These are phyloP conservation scores for Boletus tomentosulus DNA, from an alignment of 768 basidiomycete genomes.

Conservation along the genomic window DNA sequence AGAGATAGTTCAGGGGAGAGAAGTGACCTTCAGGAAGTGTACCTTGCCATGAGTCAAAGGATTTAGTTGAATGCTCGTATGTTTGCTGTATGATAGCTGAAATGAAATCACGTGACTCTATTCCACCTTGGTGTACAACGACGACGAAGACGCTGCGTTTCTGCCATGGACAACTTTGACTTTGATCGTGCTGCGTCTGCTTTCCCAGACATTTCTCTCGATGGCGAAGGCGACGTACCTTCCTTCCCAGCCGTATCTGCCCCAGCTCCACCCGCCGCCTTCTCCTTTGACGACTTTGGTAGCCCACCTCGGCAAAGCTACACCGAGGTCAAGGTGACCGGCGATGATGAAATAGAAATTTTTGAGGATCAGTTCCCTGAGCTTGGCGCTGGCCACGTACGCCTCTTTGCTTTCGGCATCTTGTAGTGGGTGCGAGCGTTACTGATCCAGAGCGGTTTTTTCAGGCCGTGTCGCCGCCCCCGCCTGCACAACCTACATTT, in stretches of 20 bases:
- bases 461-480: constrained; percentile 33
- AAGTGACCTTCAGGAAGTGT: not conserved
- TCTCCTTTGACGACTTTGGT: constrained; percentile 68
- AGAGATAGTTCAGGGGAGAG: not conserved
- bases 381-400: constrained; percentile 50
- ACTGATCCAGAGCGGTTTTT: constrained; percentile 2
- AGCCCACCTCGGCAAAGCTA: constrained; percentile 37
- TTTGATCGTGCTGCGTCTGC: constrained; percentile 78
- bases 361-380: constrained; percentile 87
- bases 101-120: constrained; percentile 9
- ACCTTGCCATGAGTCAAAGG: not conserved
- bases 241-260: constrained; percentile 33
- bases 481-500: constrained; percentile 37
- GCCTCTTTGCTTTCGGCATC: constrained; percentile 7
- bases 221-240: constrained; percentile 57
- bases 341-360: constrained; percentile 79
- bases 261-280: constrained; percentile 38
- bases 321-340: constrained; percentile 74
- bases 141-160: not conserved
- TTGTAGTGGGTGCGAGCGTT: not conserved
- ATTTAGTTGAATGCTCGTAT: not conserved
- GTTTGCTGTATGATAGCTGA: not conserved
- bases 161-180: constrained; percentile 53
- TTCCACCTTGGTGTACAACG: not conserved
- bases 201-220: constrained; percentile 82